A percentile compares a stretch with the other conserved stretches of the same genome.
Evolutionary conservation across 306 rosid species (phyloP).

Genomic region (Casuarina equisetifolia): DNA sequence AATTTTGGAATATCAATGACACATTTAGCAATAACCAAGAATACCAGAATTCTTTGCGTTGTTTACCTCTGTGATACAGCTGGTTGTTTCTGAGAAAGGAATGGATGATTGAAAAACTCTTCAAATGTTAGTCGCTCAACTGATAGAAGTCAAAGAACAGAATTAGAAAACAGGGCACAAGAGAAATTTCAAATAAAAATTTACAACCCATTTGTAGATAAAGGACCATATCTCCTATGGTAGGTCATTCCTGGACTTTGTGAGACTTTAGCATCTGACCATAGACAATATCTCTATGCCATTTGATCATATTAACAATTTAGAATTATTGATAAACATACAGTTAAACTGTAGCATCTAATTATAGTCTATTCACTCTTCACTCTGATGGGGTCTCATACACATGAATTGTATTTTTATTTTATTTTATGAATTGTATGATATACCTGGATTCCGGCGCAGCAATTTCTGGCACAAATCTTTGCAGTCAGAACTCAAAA

Average conservation of each 20-base stretch:
- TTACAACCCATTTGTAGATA: conserved; percentile 14
- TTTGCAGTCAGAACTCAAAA: conserved; percentile 79
- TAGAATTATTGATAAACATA: neutral
- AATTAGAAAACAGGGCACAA: conserved; percentile 19
- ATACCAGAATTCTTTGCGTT: conserved; percentile 19
- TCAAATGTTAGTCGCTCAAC: conserved; percentile 95
- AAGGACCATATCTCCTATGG: conserved; percentile 10
- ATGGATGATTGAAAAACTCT: conserved; percentile 89
- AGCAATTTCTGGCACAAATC: conserved; percentile 89
- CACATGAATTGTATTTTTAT: too few relatives aligned
- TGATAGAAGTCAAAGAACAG: conserved; percentile 39
- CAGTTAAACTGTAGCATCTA: neutral
- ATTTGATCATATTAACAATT: too few relatives aligned
- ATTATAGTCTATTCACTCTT: neutral
- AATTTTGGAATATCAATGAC: conserved; percentile 26
- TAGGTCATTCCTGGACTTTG: conserved; percentile 1
- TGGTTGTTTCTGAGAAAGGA: conserved; percentile 53
- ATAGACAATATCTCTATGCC: too few relatives aligned
- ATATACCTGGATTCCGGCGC: conserved; percentile 91
- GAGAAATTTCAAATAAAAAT: conserved; percentile 10
- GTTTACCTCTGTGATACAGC: conserved; percentile 63
- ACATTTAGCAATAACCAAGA: conserved; percentile 14
- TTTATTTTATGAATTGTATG: too few relatives aligned
- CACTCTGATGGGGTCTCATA: neutral
- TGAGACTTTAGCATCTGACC: too few relatives aligned